Evolutionary conservation across 108 stramenopile genomes (phyloP), one percentile per base, ranked within the genome.

Genomic region (Chaetoceros tenuissimus): DNA sequence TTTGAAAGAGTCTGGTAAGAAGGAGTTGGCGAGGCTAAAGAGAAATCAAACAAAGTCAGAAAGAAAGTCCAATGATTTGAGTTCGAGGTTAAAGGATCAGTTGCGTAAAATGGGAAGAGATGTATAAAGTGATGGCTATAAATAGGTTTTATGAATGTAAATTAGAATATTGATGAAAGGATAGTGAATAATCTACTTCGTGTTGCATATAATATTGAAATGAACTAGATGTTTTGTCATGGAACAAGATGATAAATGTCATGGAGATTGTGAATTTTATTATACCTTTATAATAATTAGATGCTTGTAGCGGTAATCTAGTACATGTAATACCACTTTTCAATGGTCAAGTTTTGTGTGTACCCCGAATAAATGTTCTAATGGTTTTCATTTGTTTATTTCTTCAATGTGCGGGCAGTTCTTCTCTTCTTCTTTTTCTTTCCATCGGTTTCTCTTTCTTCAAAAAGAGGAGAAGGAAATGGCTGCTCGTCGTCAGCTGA

Each of bases 401-500:
- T n/a, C n/a, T n/a, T n/a, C n/a, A n/a, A n/a, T n/a, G n/a, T n/a
- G n/a, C n/a, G n/a, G n/a, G n/a, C n/a, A n/a, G n/a, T 40, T 40
- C 34, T 10, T 13, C 5, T 40, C 34, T 10, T 40, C 34, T 40
- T 49, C 48, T 49, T n/a, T n/a, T 3, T 49, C n/a, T 24, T 49
- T 49, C 48, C 7, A n/a, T 54, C 29, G 28, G 17, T n/a, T n/a
- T n/a, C n/a, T n/a, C n/a, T n/a, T n/a, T 21, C 21, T 45, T 28
- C 23, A 13, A 79, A 74, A 48, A 77, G 81, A 16, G 91, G 91
- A 22, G 85, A 86, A 49, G 91, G 87, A 54, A 81, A 87, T 21
- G 91, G 85, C 43, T 88, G 75, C 22, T 71, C 80, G 23, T 73
- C 65, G 66, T 86, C 85, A 1, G 86, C 91, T 26, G 86, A 82